Conservation (phyloP, 2,329 filamentous ascomycete species). For the Scedosporium minutisporum region DNA sequence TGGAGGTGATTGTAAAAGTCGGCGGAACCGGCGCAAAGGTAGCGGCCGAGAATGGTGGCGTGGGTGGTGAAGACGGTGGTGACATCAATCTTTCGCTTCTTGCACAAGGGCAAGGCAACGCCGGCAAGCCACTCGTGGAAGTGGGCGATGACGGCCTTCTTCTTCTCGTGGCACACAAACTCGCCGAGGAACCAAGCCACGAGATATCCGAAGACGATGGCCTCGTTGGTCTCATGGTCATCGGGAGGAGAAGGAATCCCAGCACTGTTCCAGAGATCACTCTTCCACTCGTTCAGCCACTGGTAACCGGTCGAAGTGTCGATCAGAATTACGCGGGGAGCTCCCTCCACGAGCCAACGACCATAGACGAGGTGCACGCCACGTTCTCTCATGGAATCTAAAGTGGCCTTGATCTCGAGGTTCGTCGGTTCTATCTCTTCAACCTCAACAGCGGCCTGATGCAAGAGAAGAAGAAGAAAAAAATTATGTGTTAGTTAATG, state of each 20-base stretch:
- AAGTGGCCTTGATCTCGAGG: constrained; percentile 69
- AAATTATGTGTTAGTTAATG: constrained; percentile 12
- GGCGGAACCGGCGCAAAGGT: constrained; percentile 92
- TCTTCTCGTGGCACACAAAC: constrained; percentile 89
- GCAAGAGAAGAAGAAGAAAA: not conserved
- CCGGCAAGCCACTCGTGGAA: constrained; percentile 98
- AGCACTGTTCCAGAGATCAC: constrained; percentile 84
- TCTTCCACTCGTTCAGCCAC: constrained; percentile 93
- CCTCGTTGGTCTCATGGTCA: constrained; percentile 93
- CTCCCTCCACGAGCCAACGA: constrained; percentile 94
- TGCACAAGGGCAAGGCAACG: constrained; percentile 82
- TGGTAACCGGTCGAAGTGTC: constrained; percentile 89
- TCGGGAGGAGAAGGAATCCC: constrained; percentile 87
- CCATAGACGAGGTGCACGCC: constrained; percentile 88
- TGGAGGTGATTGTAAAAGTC: constrained; percentile 99
- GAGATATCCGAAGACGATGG: constrained; percentile 93
- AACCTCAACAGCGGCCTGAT: constrained; percentile 89
- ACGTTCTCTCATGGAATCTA: constrained; percentile 85
- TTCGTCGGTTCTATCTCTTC: constrained; percentile 82
- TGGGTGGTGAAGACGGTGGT: constrained; percentile 78
- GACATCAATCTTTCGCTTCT: constrained; percentile 89
- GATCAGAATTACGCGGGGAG: constrained; percentile 85
- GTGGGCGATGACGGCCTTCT: constrained; percentile 87
- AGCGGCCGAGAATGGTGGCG: constrained; percentile 76
- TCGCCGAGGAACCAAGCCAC: constrained; percentile 98